Evolutionary conservation across 2,329 filamentous ascomycete genomes (phyloP), one percentile per base, ranked within the genome.

Genomic region (Orbilia oligospora): DNA sequence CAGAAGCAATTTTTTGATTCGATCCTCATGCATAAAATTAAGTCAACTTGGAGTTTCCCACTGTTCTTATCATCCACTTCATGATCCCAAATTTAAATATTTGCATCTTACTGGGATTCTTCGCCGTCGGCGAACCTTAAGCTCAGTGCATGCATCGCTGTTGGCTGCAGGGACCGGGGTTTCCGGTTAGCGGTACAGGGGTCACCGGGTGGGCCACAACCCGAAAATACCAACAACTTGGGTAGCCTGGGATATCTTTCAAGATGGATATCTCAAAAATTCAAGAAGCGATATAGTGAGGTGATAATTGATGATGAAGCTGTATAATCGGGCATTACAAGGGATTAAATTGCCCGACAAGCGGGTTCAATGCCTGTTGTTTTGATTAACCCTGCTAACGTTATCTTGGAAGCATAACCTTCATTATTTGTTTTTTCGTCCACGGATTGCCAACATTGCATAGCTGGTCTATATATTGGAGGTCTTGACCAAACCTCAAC

Each of bases 151-250:
- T 46, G 3, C n/a, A 20, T 20, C 5, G 20, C 38, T 64, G 27
- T 6, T 64, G 38, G 58, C 58, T 18, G 30, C 53, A 58, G n/a
- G 33, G 53, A 33, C 49, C 14, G 49, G 49, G 27, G 22, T 6
- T 27, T 51, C 24, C 14, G n/a, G 30, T 30, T 41, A 22, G 20
- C 36, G 33, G 38, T 24, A 33, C 56, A 63, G 16, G 33, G 33
- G 56, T 20, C 36, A n/a, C 12, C 20, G n/a, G 18, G 51, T 58
- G 30, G 53, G 16, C 5, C 53, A 14, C 58, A 64, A 64, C 38
- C 36, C 58, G 58, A 64, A 64, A 64, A 64, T 64, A 27, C 41
- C 58, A 64, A 64, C 58, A 46, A 46, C 9, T 27, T 27, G 22
- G 48, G 4, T 27, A 12, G 22, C 51, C n/a, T 18, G 16, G n/a